Evolutionary conservation across 2,329 filamentous ascomycete genomes (phyloP).

Genomic region (Botrytis paeoniae): DNA sequence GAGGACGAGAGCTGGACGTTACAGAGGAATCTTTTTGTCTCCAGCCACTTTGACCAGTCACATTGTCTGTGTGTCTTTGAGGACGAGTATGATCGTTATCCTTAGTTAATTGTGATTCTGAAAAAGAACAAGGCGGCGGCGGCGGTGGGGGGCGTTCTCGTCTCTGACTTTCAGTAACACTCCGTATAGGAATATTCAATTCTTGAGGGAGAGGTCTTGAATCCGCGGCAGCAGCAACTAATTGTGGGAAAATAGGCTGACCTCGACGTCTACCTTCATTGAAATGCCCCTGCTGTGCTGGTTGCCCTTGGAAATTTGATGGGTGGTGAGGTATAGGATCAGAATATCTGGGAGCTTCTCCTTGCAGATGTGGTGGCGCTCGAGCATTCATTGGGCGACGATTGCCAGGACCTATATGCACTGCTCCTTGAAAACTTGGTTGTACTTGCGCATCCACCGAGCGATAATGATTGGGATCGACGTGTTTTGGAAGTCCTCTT

Average conservation of each 20-base stretch:
- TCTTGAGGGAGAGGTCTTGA: background rate
- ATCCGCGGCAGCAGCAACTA: no score
- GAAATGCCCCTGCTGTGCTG: background rate
- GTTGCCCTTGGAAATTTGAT: background rate
- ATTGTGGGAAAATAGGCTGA: background rate
- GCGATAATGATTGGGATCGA: background rate
- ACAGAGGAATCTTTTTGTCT: no score
- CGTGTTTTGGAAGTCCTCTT: no score
- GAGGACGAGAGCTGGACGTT: no score
- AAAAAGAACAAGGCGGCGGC: no score
- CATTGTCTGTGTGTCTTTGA: no score
- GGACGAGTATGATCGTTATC: no score
- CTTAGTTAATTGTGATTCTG: no score
- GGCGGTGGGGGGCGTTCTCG: no score
- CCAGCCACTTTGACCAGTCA: no score
- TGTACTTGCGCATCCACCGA: background rate
- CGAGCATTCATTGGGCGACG: background rate
- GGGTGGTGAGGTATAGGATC: background rate
- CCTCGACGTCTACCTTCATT: background rate
- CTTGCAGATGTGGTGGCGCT: background rate
- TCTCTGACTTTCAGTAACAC: no score
- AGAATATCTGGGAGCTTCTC: background rate
- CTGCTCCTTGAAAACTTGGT: background rate
- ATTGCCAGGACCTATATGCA: accelerated
- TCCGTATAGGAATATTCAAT: background rate